These are phyloP conservation scores for Chromera velia DNA, from an alignment of 73 alveolate species.

Conservation along the genomic window DNA sequence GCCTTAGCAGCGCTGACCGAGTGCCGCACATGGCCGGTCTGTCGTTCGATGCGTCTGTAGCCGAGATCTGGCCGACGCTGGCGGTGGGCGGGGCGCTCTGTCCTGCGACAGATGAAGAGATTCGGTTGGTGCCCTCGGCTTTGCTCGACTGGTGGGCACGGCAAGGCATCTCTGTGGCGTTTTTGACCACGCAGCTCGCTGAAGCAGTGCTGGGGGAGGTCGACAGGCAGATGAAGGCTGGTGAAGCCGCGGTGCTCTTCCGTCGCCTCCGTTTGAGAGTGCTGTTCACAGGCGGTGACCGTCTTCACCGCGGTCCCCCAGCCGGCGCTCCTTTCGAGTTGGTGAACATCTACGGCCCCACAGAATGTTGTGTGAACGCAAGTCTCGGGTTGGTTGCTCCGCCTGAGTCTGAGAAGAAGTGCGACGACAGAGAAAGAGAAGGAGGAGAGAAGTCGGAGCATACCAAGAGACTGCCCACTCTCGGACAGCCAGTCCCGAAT, in stretches of 20 bases:
- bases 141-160: neutral
- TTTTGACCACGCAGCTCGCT: constrained; percentile 36
- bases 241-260: neutral
- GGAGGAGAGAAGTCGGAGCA: too few species aligned
- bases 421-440: too few species aligned
- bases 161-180: constrained; percentile 17
- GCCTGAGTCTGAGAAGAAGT: neutral
- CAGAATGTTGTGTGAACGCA: neutral
- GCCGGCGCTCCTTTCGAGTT: constrained; percentile 23
- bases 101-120: constrained; percentile 29
- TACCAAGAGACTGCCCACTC: neutral
- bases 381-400: neutral
- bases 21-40: constrained; percentile 38
- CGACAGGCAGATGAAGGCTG: neutral
- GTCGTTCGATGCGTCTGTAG: constrained; percentile 40
- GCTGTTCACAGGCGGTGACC: constrained; percentile 40
- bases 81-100: constrained; percentile 13
- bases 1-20: constrained; percentile 3
- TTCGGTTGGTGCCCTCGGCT: constrained; percentile 24
- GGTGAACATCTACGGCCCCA: constrained; percentile 27
- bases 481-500: constrained; percentile 20
- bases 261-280: neutral
- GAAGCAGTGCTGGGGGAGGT: neutral
- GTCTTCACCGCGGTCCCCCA: constrained; percentile 21
- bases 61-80: constrained; percentile 48